phyloP scores from a whole-genome alignment of 2,329 filamentous ascomycete species.

The Chrysosporium keratinophilum region DNA sequence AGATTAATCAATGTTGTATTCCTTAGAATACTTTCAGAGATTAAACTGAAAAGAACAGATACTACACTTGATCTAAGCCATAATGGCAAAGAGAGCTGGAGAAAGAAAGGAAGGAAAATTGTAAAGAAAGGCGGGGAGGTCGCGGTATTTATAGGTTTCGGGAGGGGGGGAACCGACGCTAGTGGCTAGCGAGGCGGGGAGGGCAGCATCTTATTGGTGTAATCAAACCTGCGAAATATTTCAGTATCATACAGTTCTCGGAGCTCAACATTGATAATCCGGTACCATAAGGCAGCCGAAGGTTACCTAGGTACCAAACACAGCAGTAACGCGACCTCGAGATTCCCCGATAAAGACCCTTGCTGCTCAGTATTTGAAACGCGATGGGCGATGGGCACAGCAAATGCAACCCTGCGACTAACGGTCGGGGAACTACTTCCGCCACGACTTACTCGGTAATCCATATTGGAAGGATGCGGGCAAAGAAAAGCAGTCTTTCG shows the following conservation, averaged over 20 bases:
- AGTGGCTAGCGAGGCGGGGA: conserved; percentile 11
- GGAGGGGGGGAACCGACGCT: conserved; percentile 18
- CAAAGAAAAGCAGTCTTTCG: neutral
- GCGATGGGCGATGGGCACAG: neutral
- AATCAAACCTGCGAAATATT: no score
- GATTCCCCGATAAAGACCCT: neutral
- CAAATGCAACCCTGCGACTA: neutral
- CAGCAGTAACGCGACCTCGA: neutral
- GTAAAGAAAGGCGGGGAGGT: conserved; percentile 20
- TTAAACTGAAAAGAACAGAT: conserved; percentile 98
- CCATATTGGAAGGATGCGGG: neutral
- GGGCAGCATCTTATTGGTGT: neutral
- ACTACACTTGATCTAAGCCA: conserved; percentile 88
- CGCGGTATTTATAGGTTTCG: conserved; percentile 25
- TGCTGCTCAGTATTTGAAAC: neutral
- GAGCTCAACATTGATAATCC: neutral
- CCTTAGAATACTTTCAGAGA: conserved; percentile 74
- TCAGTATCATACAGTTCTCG: neutral
- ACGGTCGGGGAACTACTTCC: neutral
- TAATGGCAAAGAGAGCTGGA: conserved; percentile 45
- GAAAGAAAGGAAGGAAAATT: conserved; percentile 35
- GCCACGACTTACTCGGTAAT: neutral
- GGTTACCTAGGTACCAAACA: no score
- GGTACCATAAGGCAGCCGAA: no score
- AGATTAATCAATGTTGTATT: conserved; percentile 67